Conservation (phyloP, 495 filamentous ascomycete species). For the Talaromyces stipitatus region DNA sequence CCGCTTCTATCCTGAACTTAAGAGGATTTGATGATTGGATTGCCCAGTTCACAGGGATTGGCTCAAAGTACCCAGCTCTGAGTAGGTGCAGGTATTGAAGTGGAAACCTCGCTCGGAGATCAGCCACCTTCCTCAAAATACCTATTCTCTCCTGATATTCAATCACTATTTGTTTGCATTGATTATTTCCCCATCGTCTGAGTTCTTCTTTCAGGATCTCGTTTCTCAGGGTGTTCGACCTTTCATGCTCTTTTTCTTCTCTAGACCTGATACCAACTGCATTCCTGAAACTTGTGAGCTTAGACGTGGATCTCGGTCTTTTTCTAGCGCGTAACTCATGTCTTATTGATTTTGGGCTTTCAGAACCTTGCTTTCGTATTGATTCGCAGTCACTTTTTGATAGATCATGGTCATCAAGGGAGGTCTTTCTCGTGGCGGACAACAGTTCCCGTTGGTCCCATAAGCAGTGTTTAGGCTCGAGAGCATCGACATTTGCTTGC, state of each 20-base stretch:
- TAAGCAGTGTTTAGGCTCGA: conserved; percentile 32
- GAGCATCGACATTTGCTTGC: conserved; percentile 23
- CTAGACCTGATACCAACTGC: conserved; percentile 29
- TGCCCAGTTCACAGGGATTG: conserved; percentile 39
- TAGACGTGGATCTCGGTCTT: conserved; percentile 11
- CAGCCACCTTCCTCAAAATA: conserved; percentile 28
- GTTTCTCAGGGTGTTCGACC: conserved; percentile 17
- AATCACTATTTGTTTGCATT: conserved; percentile 26
- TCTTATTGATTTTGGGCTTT: background rate
- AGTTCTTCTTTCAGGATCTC: conserved; percentile 34
- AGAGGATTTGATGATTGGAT: conserved; percentile 31
- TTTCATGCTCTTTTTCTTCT: conserved; percentile 23
- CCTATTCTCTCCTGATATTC: conserved; percentile 35
- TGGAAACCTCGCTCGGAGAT: conserved; percentile 27
- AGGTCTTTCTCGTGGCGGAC: conserved; percentile 17
- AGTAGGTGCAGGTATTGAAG: conserved; percentile 41
- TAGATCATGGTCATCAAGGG: conserved; percentile 6
- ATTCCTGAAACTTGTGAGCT: conserved; percentile 24
- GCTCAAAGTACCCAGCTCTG: conserved; percentile 41
- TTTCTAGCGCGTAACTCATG: background rate
- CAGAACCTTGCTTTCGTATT: background rate
- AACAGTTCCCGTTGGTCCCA: conserved; percentile 23
- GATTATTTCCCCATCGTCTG: conserved; percentile 31
- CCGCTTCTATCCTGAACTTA: conserved; percentile 36
- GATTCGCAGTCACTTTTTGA: conserved; percentile 7